A percentile compares a stretch with the other conserved stretches of the same genome.
phyloP scores from a whole-genome alignment of 208 protist genomes.

The Phytomonas sp. region DNA sequence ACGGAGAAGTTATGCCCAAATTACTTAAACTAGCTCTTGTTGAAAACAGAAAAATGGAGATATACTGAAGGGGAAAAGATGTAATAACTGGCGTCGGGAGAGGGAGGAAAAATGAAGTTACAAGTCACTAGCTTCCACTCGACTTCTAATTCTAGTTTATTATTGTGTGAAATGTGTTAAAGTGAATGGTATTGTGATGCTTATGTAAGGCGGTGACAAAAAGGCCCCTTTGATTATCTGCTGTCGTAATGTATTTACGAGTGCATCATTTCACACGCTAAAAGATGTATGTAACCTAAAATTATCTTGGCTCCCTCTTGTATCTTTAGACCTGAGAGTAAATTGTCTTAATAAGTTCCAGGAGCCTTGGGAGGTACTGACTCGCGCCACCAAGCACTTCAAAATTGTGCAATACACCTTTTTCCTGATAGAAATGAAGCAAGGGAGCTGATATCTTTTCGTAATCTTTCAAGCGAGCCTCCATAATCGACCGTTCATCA shows the following conservation, averaged over 20 bases:
- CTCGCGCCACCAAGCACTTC: constrained; percentile 56
- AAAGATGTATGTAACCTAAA: background rate
- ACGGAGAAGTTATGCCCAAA: background rate
- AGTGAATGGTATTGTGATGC: background rate
- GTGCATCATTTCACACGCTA: background rate
- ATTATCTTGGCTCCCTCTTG: background rate
- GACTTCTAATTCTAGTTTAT: background rate
- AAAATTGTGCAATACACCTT: constrained; percentile 56
- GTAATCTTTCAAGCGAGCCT: constrained; percentile 55
- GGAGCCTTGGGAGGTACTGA: constrained; percentile 54
- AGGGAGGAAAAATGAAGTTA: background rate
- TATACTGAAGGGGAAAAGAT: background rate
- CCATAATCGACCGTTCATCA: constrained; percentile 51
- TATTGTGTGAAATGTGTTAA: background rate
- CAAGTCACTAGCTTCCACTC: background rate
- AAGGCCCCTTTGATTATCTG: background rate
- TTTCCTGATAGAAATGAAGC: constrained; percentile 49
- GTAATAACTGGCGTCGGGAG: background rate
- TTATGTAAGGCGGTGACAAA: background rate
- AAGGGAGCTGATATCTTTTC: constrained; percentile 41
- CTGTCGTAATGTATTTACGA: too few relatives aligned
- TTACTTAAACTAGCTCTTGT: background rate
- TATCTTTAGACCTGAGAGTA: background rate
- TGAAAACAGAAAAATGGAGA: background rate
- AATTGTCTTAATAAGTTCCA: constrained; percentile 41